Evolutionary conservation across 805 yeast species (phyloP).

Genomic region (Jamesozyma piceae): DNA sequence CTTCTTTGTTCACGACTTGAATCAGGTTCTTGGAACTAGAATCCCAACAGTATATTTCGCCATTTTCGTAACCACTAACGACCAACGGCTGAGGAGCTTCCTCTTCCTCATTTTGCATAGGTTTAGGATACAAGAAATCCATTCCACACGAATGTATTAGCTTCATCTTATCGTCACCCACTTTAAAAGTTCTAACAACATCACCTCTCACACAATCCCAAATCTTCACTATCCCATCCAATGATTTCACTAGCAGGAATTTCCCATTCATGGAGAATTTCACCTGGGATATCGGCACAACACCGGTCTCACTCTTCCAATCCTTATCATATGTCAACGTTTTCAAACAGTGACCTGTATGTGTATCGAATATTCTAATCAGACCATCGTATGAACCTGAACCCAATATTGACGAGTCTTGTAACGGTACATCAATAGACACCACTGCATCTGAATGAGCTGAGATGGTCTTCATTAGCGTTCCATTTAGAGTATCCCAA

Average conservation of each 20-base stretch:
- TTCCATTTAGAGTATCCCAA: slow-evolving; percentile 71
- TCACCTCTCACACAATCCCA: slow-evolving; percentile 83
- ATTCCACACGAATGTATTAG: slow-evolving; percentile 24
- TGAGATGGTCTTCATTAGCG: slow-evolving; percentile 65
- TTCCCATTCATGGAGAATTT: slow-evolving; percentile 72
- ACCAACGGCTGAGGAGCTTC: slow-evolving; percentile 13
- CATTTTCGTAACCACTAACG: slow-evolving; percentile 25
- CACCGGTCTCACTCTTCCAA: slow-evolving; percentile 48
- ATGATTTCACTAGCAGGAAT: slow-evolving; percentile 64
- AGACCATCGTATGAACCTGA: slow-evolving; percentile 89
- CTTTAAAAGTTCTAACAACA: slow-evolving; percentile 61
- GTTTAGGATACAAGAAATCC: slow-evolving; percentile 20
- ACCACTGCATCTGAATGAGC: slow-evolving; percentile 92
- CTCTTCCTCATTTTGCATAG: too few species aligned
- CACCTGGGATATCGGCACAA: slow-evolving; percentile 62
- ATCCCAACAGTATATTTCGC: slow-evolving; percentile 23
- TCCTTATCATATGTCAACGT: slow-evolving; percentile 76
- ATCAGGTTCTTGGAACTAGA: slow-evolving; percentile 14
- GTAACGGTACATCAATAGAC: slow-evolving; percentile 60
- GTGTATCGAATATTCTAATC: slow-evolving; percentile 78
- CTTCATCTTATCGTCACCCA: slow-evolving; percentile 1
- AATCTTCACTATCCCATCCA: slow-evolving; percentile 68
- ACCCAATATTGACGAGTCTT: slow-evolving; percentile 66
- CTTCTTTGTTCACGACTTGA: slow-evolving; percentile 9
- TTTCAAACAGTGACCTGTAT: slow-evolving; percentile 83